A percentile compares a stretch with the other conserved stretches of the same genome.
phyloP scores from a whole-genome alignment of 164 flowering plant genomes.

The Protea cynaroides region DNA sequence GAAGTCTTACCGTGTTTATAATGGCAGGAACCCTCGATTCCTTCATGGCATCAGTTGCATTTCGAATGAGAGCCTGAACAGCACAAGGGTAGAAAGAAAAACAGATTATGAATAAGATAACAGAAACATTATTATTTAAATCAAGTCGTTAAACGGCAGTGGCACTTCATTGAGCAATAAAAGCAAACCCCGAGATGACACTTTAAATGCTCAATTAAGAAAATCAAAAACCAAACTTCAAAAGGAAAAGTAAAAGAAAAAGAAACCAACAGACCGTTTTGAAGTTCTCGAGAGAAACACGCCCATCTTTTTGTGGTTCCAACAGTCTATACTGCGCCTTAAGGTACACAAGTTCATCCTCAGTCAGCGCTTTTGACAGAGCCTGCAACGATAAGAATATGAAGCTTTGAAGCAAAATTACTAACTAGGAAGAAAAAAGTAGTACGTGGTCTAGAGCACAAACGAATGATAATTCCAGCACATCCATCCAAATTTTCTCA shows the following conservation, averaged over 20 bases:
- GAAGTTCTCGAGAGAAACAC: slow-evolving; percentile 57
- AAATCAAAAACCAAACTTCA: not conserved
- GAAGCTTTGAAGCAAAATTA: too few relatives aligned
- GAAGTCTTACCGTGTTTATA: slow-evolving; percentile 45
- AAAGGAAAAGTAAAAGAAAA: not conserved
- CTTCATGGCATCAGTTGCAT: slow-evolving; percentile 89
- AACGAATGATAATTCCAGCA: too few relatives aligned
- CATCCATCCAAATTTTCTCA: not conserved
- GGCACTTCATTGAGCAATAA: not conserved
- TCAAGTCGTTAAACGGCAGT: not conserved
- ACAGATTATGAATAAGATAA: not conserved
- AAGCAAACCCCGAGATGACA: not conserved
- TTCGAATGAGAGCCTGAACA: slow-evolving; percentile 65
- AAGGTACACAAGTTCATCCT: slow-evolving; percentile 65
- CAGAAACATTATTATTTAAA: not conserved
- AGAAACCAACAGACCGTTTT: slow-evolving; percentile 35
- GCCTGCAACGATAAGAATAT: slow-evolving; percentile 45
- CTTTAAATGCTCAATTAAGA: not conserved
- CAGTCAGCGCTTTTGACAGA: slow-evolving; percentile 80
- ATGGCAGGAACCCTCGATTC: slow-evolving; percentile 75
- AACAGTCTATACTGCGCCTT: slow-evolving; percentile 57
- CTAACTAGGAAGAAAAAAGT: too few relatives aligned
- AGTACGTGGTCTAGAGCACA: too few relatives aligned
- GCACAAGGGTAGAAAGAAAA: not conserved
- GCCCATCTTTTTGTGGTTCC: slow-evolving; percentile 66